Conservation (phyloP, 768 basidiomycete species). For the Ephemerocybe angulata region DNA sequence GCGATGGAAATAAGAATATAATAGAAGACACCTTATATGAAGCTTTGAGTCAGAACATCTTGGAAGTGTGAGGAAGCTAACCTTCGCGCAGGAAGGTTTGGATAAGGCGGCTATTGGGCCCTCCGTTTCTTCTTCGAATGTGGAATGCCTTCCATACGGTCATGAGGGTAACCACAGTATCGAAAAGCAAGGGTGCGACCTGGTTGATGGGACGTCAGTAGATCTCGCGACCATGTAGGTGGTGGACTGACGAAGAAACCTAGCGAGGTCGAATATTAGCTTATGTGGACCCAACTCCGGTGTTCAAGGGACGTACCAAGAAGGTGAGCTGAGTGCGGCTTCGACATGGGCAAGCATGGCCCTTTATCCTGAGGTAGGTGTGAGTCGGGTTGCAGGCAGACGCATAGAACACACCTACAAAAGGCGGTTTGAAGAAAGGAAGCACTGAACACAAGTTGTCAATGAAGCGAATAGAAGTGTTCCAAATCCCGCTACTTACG, state of each 20-base stretch:
- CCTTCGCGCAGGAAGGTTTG: conserved; percentile 85
- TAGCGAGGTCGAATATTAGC: conserved; percentile 20
- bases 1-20: conserved; percentile 85
- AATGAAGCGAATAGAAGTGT: conserved; percentile 4
- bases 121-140: conserved; percentile 71
- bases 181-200: conserved; percentile 80
- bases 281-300: conserved; percentile 5
- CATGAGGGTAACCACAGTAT: conserved; percentile 77
- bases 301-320: conserved; percentile 49
- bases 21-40: conserved; percentile 66
- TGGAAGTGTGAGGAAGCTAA: conserved; percentile 19
- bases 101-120: conserved; percentile 73
- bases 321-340: conserved; percentile 79
- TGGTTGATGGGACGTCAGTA: conserved; percentile 21
- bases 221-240: not conserved
- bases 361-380: conserved; percentile 40
- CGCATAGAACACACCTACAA: conserved; percentile 37
- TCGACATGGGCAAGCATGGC: conserved; percentile 78
- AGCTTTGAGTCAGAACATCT: not conserved
- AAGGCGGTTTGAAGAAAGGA: conserved; percentile 61
- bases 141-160: conserved; percentile 76
- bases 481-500: conserved; percentile 37
- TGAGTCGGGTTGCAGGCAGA: not conserved
- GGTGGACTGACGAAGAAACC: conserved; percentile 54
- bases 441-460: conserved; percentile 41